A percentile compares a stretch with the other conserved stretches of the same genome.
phyloP scores from a whole-genome alignment of 805 yeast species.

The Wickerhamomyces silvicola region DNA sequence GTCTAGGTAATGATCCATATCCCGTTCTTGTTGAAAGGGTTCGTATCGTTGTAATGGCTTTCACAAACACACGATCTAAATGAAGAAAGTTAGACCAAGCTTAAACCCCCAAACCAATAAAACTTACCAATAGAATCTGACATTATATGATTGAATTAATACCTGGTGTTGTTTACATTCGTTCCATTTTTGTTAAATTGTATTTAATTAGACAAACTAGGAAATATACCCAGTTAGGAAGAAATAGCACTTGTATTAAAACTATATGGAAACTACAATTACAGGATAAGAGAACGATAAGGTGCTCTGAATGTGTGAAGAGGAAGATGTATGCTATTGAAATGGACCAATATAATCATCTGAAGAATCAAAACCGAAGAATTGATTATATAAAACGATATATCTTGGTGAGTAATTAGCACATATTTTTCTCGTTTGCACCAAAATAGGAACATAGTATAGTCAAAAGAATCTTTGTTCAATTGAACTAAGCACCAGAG shows the following conservation, averaged over 20 bases:
- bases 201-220: slow-evolving; percentile 1
- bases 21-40: slow-evolving; percentile 61
- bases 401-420: slow-evolving; percentile 72
- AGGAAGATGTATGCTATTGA: slow-evolving; percentile 43
- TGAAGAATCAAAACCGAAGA: slow-evolving; percentile 15
- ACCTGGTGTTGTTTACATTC: background rate
- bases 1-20: slow-evolving; percentile 62
- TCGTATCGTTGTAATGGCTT: slow-evolving; percentile 74
- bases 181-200: background rate
- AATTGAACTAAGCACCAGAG: slow-evolving; percentile 70
- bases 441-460: slow-evolving; percentile 83
- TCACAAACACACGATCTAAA: slow-evolving; percentile 69
- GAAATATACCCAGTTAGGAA: slow-evolving; percentile 1
- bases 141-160: slow-evolving; percentile 23
- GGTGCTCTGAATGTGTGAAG: background rate
- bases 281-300: background rate
- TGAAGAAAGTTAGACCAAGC: slow-evolving; percentile 7
- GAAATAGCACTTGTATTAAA: too few species aligned
- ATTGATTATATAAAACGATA: slow-evolving; percentile 11
- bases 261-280: background rate
- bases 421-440: slow-evolving; percentile 68
- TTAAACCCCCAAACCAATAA: background rate
- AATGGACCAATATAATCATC: slow-evolving; percentile 63
- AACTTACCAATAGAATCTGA: slow-evolving; percentile 42
- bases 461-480: slow-evolving; percentile 20